Percentiles rank a stretch among this genome's conserved stretches.
Conservation (phyloP, 371 early-diverging fungal genomes). For the Capillidium rhysosporum region DNA sequence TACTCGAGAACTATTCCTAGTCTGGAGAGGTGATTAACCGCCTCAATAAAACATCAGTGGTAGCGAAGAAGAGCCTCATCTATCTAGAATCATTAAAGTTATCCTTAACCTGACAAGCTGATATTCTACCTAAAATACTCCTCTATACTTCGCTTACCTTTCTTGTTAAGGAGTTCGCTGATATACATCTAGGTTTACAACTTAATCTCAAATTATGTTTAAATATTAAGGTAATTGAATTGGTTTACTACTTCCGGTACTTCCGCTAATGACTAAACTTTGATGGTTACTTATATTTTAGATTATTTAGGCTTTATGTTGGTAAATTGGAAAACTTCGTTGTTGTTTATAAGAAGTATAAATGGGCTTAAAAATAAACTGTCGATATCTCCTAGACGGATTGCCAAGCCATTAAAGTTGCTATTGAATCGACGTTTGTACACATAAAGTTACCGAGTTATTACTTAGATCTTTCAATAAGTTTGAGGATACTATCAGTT, state of each 20-base stretch:
- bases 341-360: too few species aligned
- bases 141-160: slow-evolving; percentile 71
- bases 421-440: too few species aligned
- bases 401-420: too few species aligned
- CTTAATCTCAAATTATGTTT: slow-evolving; percentile 12
- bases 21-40: slow-evolving; percentile 35
- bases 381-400: too few species aligned
- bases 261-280: slow-evolving; percentile 70
- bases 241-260: slow-evolving; percentile 97
- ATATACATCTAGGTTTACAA: slow-evolving; percentile 64
- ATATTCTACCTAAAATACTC: slow-evolving; percentile 28
- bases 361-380: too few species aligned
- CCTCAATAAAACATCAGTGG: slow-evolving; percentile 53
- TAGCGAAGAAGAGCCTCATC: slow-evolving; percentile 47
- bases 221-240: slow-evolving; percentile 95
- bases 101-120: slow-evolving; percentile 73
- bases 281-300: slow-evolving; percentile 24
- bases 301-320: too few species aligned
- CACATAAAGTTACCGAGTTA: too few species aligned
- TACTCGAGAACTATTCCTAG: slow-evolving; percentile 37
- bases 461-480: too few species aligned
- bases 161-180: slow-evolving; percentile 79
- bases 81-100: slow-evolving; percentile 30
- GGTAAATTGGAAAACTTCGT: too few species aligned
- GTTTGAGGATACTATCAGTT: too few species aligned